Percentiles rank a stretch among this genome's conserved stretches.
Evolutionary conservation across 257 asterid species (phyloP).

Genomic region (Solanum lycopersicoides): DNA sequence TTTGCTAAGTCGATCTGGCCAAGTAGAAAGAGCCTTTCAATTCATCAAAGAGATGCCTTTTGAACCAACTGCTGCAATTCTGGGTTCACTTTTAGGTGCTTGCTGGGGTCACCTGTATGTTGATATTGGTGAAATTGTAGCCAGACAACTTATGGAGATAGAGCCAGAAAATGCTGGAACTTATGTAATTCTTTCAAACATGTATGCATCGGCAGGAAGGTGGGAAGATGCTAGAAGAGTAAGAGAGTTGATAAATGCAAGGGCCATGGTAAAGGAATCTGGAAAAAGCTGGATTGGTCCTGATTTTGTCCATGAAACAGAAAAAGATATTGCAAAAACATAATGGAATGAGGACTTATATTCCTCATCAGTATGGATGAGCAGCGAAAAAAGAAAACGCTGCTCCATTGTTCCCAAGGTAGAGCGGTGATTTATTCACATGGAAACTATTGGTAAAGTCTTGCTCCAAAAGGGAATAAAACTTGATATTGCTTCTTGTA

Average conservation of each 20-base stretch:
- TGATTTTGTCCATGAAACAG: constrained; percentile 18
- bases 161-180: constrained; percentile 75
- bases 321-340: constrained; percentile 19
- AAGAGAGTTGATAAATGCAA: constrained; percentile 54
- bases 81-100: constrained; percentile 91
- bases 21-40: constrained; percentile 52
- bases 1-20: constrained; percentile 78
- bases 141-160: constrained; percentile 39
- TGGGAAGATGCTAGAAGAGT: constrained; percentile 65
- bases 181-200: constrained; percentile 55
- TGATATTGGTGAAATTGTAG: constrained; percentile 57
- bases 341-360: constrained; percentile 31
- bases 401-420: constrained; percentile 38
- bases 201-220: constrained; percentile 59
- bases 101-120: constrained; percentile 53
- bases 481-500: neutral
- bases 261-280: constrained; percentile 44
- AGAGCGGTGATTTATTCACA: constrained; percentile 40
- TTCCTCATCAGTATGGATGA: constrained; percentile 38
- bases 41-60: constrained; percentile 65
- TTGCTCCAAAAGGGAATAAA: neutral
- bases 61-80: constrained; percentile 73
- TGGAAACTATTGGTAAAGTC: constrained; percentile 35
- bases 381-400: constrained; percentile 27
- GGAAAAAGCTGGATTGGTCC: constrained; percentile 77